A percentile compares a stretch with the other conserved stretches of the same genome.
Conservation (phyloP, 1,139 yeast species). For the Suhomyces bolitotheri region DNA sequence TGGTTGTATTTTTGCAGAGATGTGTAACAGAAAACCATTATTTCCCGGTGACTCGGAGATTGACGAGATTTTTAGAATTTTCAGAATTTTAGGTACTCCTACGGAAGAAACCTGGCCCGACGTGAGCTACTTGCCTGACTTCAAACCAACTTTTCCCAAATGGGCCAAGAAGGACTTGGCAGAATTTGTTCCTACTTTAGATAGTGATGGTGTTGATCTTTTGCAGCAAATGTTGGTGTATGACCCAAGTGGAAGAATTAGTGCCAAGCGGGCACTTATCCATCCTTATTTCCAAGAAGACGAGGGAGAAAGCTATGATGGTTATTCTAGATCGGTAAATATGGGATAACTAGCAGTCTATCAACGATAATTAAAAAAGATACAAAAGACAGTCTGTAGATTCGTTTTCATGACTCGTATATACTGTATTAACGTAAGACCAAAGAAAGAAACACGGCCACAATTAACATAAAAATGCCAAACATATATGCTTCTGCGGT, state of each 20-base stretch:
- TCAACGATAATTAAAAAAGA: too few species aligned
- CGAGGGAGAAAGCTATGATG: constrained; percentile 26
- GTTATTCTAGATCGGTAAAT: constrained; percentile 38
- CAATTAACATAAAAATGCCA: not conserved
- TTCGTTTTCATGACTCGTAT: not conserved
- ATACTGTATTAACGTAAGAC: not conserved
- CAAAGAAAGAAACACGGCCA: not conserved
- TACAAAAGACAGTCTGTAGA: too few species aligned
- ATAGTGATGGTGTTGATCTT: constrained; percentile 78
- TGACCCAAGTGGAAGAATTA: constrained; percentile 91
- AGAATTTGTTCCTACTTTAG: constrained; percentile 77
- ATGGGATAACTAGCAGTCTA: constrained; percentile 44
- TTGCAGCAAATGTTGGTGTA: constrained; percentile 78
- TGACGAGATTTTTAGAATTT: constrained; percentile 94
- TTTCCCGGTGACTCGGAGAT: constrained; percentile 98
- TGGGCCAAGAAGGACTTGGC: constrained; percentile 79
- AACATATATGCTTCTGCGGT: not conserved
- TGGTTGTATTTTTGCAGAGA: constrained; percentile 97
- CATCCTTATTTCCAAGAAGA: constrained; percentile 85
- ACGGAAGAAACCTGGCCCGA: constrained; percentile 96
- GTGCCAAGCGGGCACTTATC: constrained; percentile 87
- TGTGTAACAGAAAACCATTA: constrained; percentile 93
- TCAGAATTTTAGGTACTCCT: constrained; percentile 92
- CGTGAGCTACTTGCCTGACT: constrained; percentile 89
- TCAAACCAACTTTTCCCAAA: constrained; percentile 93